A percentile compares a stretch with the other conserved stretches of the same genome.
These are phyloP conservation scores for Nannizziopsis arthrosporioides DNA, from an alignment of 2,329 filamentous ascomycete genomes.

Conservation along the genomic window DNA sequence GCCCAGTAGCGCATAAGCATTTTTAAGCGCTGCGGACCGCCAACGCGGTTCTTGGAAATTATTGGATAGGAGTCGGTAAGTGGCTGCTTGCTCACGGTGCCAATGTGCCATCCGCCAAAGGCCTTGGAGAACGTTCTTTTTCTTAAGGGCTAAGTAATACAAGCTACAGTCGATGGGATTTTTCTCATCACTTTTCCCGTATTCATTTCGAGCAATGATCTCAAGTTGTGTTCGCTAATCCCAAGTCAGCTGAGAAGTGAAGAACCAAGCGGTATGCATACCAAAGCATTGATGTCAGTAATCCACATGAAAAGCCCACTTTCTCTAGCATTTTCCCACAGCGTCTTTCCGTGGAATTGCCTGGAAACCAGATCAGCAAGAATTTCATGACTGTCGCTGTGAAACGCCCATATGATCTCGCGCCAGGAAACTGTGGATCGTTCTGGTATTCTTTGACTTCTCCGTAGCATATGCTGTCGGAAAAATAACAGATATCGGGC, in stretches of 20 bases:
- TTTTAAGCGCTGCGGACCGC: constrained; percentile 83
- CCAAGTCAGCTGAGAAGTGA: constrained; percentile 6
- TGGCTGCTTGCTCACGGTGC: constrained; percentile 74
- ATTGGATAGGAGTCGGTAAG: constrained; percentile 69
- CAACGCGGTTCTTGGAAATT: constrained; percentile 81
- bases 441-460: constrained; percentile 47
- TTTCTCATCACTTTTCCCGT: constrained; percentile 73
- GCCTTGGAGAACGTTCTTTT: constrained; percentile 80
- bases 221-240: constrained; percentile 67
- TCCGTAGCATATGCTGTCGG: constrained; percentile 63
- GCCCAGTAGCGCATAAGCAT: constrained; percentile 88
- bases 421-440: constrained; percentile 49
- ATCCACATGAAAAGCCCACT: constrained; percentile 95
- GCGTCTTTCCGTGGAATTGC: constrained; percentile 66
- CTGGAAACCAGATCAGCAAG: constrained; percentile 68
- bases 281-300: constrained; percentile 61
- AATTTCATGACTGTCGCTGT: constrained; percentile 63
- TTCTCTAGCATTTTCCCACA: constrained; percentile 76
- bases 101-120: constrained; percentile 91
- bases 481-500: constrained; percentile 81
- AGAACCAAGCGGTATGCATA: constrained; percentile 35
- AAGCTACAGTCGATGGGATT: constrained; percentile 85
- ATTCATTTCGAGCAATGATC: constrained; percentile 81
- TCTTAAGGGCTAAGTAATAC: constrained; percentile 79
- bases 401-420: constrained; percentile 37